Base-by-base conservation (phyloP, 495 filamentous ascomycete genomes). In the Penicillium paxilli region DNA sequence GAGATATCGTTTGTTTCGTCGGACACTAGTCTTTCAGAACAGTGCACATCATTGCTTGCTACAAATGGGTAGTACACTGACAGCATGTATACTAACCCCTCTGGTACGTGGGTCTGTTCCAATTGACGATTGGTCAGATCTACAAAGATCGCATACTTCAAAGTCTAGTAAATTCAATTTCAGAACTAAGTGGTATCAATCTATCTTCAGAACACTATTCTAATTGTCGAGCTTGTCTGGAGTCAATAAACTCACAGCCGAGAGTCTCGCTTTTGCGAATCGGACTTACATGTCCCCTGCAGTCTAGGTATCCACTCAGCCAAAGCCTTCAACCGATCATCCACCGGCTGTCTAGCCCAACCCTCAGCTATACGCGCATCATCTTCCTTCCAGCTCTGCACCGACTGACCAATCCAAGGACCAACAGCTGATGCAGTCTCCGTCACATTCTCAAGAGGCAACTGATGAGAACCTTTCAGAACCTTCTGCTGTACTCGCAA, bases 391-490 rank as follows among this genome's bases (percentile, higher is more conserved):
- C 50, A 58, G 28, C 25, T 38, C 12, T 50, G 40, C 9, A 47
- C 40, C 3, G 22, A 42, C 16, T 30, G 33, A 11, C 25, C 45
- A 25, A 58, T 51, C 51, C 56, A 58, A 6, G 40, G 45, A 14
- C 50, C 51, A 28, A 64, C 24, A 30, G 47, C 35, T 45, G 33
- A 24, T 42, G 77, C 78, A 30, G 76, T 82, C 48, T 72, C 66
- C 4, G 46, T 66, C 16, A 84, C 83, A 30, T 75, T 69, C 66
- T 91, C 88, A 72, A 90, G 81, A 9, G 88, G 85, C 37, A 92
- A 76, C 51, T 90, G 63, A 65, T 94, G 90, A 4, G 87, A 85
- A 1, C 70, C 73, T 0, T 75, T 77, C 21, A 82, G 68, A 9
- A 91, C 54, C 4, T 81, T 72, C 2, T 83, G 77, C 48, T 81